Evolutionary conservation across 805 yeast species (phyloP).

Genomic region (Ogataea salicorniae): DNA sequence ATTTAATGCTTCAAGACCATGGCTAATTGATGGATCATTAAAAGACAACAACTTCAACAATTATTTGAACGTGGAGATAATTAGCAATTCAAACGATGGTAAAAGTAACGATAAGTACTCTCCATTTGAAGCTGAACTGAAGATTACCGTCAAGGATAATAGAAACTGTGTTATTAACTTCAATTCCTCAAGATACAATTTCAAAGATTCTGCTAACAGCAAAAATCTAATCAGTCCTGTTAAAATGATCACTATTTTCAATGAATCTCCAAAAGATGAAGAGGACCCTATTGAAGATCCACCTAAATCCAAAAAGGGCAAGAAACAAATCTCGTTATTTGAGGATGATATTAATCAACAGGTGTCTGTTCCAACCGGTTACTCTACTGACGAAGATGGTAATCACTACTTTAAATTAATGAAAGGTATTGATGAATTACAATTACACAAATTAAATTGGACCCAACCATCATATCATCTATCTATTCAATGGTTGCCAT

Average conservation of each 20-base stretch:
- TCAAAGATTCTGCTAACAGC: conserved; percentile 25
- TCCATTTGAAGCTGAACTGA: conserved; percentile 59
- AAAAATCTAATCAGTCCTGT: conserved; percentile 50
- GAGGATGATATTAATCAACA: not conserved
- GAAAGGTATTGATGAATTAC: conserved; percentile 60
- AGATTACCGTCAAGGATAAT: conserved; percentile 53
- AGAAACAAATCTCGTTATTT: too few relatives aligned
- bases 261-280: conserved; percentile 13
- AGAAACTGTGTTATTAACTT: conserved; percentile 62
- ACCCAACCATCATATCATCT: conserved; percentile 46
- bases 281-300: conserved; percentile 2
- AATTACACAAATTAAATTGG: conserved; percentile 64
- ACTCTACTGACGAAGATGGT: conserved; percentile 33
- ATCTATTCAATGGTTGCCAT: conserved; percentile 76
- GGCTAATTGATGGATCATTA: conserved; percentile 35
- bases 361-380: conserved; percentile 37
- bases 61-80: conserved; percentile 45
- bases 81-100: conserved; percentile 41
- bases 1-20: conserved; percentile 47
- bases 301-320: not conserved
- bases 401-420: conserved; percentile 43
- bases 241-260: conserved; percentile 51
- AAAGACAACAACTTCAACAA: conserved; percentile 33
- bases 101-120: conserved; percentile 39
- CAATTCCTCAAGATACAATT: conserved; percentile 40